These are phyloP conservation scores for Solanum corneliomulleri DNA, from an alignment of 257 asterid genomes.

Conservation along the genomic window DNA sequence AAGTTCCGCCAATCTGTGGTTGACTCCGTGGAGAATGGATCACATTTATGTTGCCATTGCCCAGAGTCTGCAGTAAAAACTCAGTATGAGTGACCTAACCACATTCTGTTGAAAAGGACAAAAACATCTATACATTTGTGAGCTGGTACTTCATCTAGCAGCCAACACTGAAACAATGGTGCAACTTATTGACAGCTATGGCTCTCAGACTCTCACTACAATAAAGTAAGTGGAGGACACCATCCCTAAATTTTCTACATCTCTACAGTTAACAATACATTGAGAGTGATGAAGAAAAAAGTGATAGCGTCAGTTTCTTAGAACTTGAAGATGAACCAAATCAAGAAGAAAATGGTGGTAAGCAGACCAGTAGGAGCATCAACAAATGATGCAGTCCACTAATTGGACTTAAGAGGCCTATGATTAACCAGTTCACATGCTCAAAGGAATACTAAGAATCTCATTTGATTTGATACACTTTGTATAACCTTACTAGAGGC, in stretches of 20 bases:
- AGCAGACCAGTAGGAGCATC: background rate
- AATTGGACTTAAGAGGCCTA: background rate
- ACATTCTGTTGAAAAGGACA: slow-evolving; percentile 46
- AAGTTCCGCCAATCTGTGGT: slow-evolving; percentile 22
- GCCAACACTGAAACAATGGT: slow-evolving; percentile 3
- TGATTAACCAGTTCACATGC: background rate
- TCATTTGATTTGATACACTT: background rate
- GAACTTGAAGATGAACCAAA: background rate
- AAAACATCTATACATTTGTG: slow-evolving; percentile 48
- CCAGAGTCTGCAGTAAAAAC: slow-evolving; percentile 84
- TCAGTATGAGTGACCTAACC: slow-evolving; percentile 50
- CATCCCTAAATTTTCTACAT: background rate
- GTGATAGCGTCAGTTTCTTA: background rate
- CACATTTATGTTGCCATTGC: slow-evolving; percentile 27
- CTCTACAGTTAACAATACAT: background rate
- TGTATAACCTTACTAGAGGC: background rate
- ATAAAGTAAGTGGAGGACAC: background rate
- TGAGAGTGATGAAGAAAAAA: background rate
- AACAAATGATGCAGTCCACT: background rate
- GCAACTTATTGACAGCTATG: background rate
- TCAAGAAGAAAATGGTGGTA: background rate
- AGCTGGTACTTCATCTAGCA: slow-evolving; percentile 23
- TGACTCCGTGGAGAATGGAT: slow-evolving; percentile 39
- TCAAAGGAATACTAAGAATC: background rate
- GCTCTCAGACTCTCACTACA: background rate